Evolutionary conservation across 108 stramenopile species (phyloP), one percentile per base, ranked within the genome.

Genomic region (Nitzschia palea): DNA sequence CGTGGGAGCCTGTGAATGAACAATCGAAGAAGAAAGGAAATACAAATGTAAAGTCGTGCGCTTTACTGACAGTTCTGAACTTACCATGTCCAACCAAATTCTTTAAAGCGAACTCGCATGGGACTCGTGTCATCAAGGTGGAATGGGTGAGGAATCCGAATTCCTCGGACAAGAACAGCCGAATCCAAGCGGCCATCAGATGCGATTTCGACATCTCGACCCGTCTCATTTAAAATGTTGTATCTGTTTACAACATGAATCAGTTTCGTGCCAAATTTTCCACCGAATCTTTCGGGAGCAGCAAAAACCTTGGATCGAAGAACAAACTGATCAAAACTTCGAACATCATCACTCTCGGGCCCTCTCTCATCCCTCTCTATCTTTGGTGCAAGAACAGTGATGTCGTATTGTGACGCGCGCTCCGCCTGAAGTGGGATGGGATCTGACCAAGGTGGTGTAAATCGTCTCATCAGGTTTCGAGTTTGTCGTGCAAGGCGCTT

Each of bases 51-150:
- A 40, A 40, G 6, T 12, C 12, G 37, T 40, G 37, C 12, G 37
- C 12, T 6, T 6, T 12, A 4, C n/a, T 20, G n/a, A 12, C 47
- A 59, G 18, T 8, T 18, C 5, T 20, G 25, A 26, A 60, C 59
- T 37, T 60, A 60, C 80, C 81, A 88, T 5, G 45, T 28, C 83
- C 83, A 88, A 14, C 81, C 87, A 61, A 80, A 81, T 44, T 85
- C 84, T 35, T 78, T 88, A 25, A 85, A 85, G 29, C 87, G 70
- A 33, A 88, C 68, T 10, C 78, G 70, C 26, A 88, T 72, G 17
- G 67, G 56, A 22, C 70, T 56, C n/a, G 73, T 71, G 45, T 85
- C 87, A 30, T 88, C 80, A 68, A 88, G 81, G 48, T 88, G 87
- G 28, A 85, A 83, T 12, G 84, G 82, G 29, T 77, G 58, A 27